Conservation (phyloP, 2,329 filamentous ascomycete genomes). For the Colletotrichum sp. region DNA sequence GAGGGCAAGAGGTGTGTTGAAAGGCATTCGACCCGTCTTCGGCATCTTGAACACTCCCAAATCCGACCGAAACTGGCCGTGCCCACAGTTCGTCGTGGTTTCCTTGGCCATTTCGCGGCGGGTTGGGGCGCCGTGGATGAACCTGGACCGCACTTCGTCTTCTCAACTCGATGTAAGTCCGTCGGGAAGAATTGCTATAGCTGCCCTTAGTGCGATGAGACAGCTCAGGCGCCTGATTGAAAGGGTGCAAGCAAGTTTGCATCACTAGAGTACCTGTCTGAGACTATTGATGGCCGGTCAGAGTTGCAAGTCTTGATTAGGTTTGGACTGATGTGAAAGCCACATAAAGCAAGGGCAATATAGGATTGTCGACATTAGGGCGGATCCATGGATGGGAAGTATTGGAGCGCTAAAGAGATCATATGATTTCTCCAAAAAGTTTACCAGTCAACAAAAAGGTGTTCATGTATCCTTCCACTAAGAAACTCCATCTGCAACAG, state of each 20-base stretch:
- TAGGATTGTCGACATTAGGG: neutral
- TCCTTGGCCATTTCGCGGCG: neutral
- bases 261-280: neutral
- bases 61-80: neutral
- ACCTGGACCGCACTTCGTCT: neutral
- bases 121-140: neutral
- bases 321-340: too few relatives aligned
- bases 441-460: too few relatives aligned
- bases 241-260: neutral
- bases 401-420: neutral
- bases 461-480: neutral
- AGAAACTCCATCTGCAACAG: too few relatives aligned
- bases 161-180: neutral
- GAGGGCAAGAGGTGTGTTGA: neutral
- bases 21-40: too few relatives aligned
- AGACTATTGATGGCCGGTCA: neutral
- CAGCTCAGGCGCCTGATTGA: too few relatives aligned
- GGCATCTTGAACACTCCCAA: neutral
- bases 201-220: neutral
- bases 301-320: too few relatives aligned
- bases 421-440: neutral
- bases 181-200: neutral
- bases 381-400: rapidly evolving
- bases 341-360: too few relatives aligned
- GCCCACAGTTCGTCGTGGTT: rapidly evolving